Evolutionary conservation across 805 yeast genomes (phyloP).

Genomic region (Candida nanaspora): DNA sequence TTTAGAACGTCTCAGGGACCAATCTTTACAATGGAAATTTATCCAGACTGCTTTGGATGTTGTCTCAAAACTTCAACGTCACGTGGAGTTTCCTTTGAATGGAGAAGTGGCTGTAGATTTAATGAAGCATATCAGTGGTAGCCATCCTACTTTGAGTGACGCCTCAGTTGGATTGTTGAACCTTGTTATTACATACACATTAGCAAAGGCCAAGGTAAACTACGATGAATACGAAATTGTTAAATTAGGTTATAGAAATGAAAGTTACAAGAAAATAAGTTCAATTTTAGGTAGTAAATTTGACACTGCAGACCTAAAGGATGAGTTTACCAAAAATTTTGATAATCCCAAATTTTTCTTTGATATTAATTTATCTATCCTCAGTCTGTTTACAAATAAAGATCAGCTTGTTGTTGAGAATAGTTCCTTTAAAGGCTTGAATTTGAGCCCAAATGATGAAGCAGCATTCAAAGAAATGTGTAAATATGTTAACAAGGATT

Average conservation of each 20-base stretch:
- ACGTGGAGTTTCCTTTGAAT: constrained; percentile 39
- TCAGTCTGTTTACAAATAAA: constrained; percentile 76
- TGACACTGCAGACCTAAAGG: constrained; percentile 30
- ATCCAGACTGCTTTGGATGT: constrained; percentile 41
- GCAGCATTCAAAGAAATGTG: constrained; percentile 37
- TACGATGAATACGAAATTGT: constrained; percentile 39
- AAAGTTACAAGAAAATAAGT: constrained; percentile 30
- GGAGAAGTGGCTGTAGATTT: constrained; percentile 35
- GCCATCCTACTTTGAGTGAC: constrained; percentile 44
- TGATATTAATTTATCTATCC: constrained; percentile 49
- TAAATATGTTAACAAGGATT: constrained; percentile 38
- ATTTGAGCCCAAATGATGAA: constrained; percentile 36
- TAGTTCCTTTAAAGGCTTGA: constrained; percentile 17
- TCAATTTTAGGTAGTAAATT: constrained; percentile 15
- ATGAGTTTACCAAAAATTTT: constrained; percentile 46
- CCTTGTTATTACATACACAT: background rate
- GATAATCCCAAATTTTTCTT: constrained; percentile 44
- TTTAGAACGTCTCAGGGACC: constrained; percentile 15
- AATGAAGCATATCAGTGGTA: constrained; percentile 40
- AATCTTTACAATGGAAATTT: constrained; percentile 48
- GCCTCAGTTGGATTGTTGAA: constrained; percentile 24
- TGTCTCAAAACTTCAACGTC: constrained; percentile 45
- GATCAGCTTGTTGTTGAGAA: constrained; percentile 38
- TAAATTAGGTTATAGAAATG: constrained; percentile 25
- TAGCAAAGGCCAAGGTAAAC: constrained; percentile 9